Evolutionary conservation across 2,329 filamentous ascomycete species (phyloP).

Genomic region (Corinectria fuckeliana): DNA sequence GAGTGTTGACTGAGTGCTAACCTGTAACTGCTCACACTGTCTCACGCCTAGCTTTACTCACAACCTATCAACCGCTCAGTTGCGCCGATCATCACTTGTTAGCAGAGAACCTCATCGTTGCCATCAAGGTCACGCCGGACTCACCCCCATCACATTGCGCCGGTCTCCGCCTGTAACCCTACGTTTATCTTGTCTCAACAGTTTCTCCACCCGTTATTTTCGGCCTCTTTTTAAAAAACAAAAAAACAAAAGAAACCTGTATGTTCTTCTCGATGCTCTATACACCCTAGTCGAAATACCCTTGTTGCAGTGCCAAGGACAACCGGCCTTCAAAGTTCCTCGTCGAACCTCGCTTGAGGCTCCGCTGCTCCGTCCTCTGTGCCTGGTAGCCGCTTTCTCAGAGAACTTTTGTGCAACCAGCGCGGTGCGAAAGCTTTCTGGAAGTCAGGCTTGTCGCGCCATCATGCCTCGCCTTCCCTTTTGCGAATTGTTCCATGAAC

Average conservation of each 20-base stretch:
- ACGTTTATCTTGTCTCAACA: not conserved
- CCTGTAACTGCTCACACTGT: not conserved
- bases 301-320: constrained; percentile 22
- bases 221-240: not conserved
- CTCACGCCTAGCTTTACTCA: not conserved
- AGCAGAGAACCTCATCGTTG: not conserved
- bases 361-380: constrained; percentile 4
- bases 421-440: constrained; percentile 13
- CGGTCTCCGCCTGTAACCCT: not conserved
- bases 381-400: constrained; percentile 14
- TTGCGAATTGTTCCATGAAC: constrained; percentile 27
- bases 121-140: not conserved
- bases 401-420: constrained; percentile 33
- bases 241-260: too few species aligned
- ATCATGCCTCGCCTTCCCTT: constrained; percentile 30
- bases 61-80: not conserved
- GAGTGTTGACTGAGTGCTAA: not conserved
- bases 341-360: constrained; percentile 11
- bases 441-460: constrained; percentile 6
- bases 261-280: not conserved
- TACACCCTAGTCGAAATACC: constrained; percentile 1
- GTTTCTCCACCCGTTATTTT: not conserved
- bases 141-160: not conserved
- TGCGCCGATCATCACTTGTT: not conserved
- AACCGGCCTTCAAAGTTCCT: constrained; percentile 16